phyloP scores from a whole-genome alignment of 352 stramenopile species.

The Phytophthora fragariaefolia region DNA sequence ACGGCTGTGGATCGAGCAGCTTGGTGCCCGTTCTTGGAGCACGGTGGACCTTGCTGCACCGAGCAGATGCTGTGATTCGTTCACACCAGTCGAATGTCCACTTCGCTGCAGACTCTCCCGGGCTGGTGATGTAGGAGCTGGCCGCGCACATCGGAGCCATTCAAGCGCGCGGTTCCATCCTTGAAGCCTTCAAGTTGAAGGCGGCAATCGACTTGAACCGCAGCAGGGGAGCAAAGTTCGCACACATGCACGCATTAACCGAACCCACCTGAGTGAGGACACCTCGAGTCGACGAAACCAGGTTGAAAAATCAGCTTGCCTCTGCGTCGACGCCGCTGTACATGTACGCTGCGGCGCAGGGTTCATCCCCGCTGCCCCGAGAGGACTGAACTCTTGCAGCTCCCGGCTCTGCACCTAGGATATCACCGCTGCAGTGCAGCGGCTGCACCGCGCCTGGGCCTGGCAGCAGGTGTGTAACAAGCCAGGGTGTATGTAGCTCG shows the following conservation, averaged over 20 bases:
- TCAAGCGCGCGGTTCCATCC: background rate
- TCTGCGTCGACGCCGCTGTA: constrained; percentile 4
- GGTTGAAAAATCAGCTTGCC: constrained; percentile 29
- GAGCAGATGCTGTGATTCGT: constrained; percentile 16
- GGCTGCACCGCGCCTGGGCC: background rate
- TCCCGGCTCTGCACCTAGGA: background rate
- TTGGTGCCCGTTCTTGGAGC: background rate
- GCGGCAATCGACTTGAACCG: constrained; percentile 31
- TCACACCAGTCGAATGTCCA: constrained; percentile 15
- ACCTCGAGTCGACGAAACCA: constrained; percentile 28
- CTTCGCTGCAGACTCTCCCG: background rate
- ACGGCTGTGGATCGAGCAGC: background rate
- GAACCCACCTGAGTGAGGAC: constrained; percentile 3
- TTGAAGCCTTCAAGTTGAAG: background rate
- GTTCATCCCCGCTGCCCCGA: too few species aligned
- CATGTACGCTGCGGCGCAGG: constrained; percentile 14
- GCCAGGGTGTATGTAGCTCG: background rate
- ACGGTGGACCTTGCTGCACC: background rate
- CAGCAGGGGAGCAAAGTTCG: constrained; percentile 1
- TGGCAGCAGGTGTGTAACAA: constrained; percentile 29
- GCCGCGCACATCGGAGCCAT: background rate
- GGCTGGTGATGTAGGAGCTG: constrained; percentile 25
- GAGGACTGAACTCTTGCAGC: too few species aligned
- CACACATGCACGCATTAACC: background rate
- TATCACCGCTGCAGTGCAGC: background rate